Percentiles rank a stretch among this genome's conserved stretches.
phyloP scores from a whole-genome alignment of 345 rosid species.

The Brassica cretica region DNA sequence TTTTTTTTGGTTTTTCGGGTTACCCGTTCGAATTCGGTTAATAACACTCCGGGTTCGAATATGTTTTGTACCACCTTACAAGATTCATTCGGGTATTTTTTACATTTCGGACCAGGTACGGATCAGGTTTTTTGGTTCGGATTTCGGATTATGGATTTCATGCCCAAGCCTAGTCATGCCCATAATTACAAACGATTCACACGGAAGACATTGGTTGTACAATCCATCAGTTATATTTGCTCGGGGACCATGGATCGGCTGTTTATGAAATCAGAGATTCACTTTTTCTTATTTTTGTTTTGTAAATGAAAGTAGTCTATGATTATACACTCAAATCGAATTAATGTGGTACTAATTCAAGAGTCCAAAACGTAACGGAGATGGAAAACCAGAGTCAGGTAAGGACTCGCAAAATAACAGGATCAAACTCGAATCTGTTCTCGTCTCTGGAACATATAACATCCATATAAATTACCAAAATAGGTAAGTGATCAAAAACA shows the following conservation, averaged over 20 bases:
- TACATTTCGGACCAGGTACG: no score
- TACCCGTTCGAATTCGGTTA: no score
- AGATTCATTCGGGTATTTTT: no score
- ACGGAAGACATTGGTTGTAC: not conserved
- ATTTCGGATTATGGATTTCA: no score
- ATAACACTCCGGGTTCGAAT: no score
- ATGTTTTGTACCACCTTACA: no score
- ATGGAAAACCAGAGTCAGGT: not conserved
- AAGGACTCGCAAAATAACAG: no score
- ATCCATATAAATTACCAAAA: not conserved
- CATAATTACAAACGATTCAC: no score
- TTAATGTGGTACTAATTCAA: not conserved
- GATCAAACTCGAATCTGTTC: constrained; percentile 3
- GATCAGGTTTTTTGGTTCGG: no score
- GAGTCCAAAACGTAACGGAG: not conserved
- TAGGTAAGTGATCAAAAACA: no score
- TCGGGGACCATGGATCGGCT: not conserved
- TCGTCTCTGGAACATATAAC: not conserved
- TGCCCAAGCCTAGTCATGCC: no score
- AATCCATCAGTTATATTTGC: not conserved
- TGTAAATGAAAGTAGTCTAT: not conserved
- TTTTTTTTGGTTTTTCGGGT: no score
- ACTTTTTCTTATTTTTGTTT: not conserved
- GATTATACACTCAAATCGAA: not conserved
- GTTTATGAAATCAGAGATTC: not conserved